Evolutionary conservation across 306 rosid genomes (phyloP).

Genomic region (Medicago ruthenica): DNA sequence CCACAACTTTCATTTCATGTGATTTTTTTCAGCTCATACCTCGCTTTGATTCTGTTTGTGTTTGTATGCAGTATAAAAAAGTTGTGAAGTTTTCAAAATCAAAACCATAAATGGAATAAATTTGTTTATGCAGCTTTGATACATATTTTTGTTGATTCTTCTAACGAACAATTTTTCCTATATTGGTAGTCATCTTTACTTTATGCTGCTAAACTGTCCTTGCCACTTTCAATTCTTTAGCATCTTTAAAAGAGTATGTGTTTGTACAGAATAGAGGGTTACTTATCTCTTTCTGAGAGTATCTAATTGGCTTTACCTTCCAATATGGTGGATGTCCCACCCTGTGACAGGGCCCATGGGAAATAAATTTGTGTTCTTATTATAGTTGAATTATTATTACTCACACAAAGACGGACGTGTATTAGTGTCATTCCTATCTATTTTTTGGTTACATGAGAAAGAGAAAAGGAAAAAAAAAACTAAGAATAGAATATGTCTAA

Average conservation of each 20-base stretch:
- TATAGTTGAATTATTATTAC: constrained; percentile 43
- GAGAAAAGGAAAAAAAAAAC: too few relatives aligned
- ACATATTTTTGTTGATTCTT: constrained; percentile 31
- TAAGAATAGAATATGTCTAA: too few relatives aligned
- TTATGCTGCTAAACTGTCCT: constrained; percentile 57
- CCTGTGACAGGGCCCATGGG: constrained; percentile 21
- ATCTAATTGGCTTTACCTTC: constrained; percentile 46
- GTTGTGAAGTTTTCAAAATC: constrained; percentile 35
- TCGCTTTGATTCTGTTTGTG: constrained; percentile 40
- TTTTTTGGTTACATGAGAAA: too few relatives aligned
- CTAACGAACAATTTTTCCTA: constrained; percentile 42
- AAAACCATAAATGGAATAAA: constrained; percentile 42
- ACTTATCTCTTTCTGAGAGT: constrained; percentile 46
- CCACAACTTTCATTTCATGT: constrained; percentile 37
- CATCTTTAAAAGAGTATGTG: constrained; percentile 44
- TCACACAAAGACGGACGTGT: too few relatives aligned
- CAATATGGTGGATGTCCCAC: constrained; percentile 51
- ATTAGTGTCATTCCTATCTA: too few relatives aligned
- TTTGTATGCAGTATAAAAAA: constrained; percentile 11
- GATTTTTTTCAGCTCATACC: constrained; percentile 18
- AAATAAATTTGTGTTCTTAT: constrained; percentile 46
- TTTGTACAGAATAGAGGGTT: constrained; percentile 43
- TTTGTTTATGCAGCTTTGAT: constrained; percentile 40
- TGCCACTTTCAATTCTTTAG: constrained; percentile 41
- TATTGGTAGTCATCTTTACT: constrained; percentile 45